These are phyloP conservation scores for thale cress (Arabidopsis thaliana) DNA, from an alignment of 345 rosid species.

Conservation along the genomic window TAIR10.1 NC_003074.8:4753501-4754000, in stretches of 20 bases:
- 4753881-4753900: constrained; percentile 27
- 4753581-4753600: not conserved
- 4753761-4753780: constrained; percentile 31
- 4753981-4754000: constrained; percentile 21
- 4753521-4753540: not conserved
- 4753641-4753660: not conserved
- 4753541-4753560: not conserved
- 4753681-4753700: not conserved
- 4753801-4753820: constrained; percentile 41
- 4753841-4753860: constrained; percentile 40
- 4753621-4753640: no score
- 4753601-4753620: not conserved
- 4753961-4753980: constrained; percentile 27
- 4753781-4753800: constrained; percentile 21
- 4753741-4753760: constrained; percentile 5
- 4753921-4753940: constrained; percentile 30
- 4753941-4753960: constrained; percentile 37
- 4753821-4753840: constrained; percentile 41
- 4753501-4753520: no score
- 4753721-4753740: not conserved
- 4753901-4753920: constrained; percentile 24
- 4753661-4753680: not conserved
- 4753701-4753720: not conserved
- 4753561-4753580: not conserved
- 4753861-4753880: not conserved